Evolutionary conservation across 768 basidiomycete species (phyloP).

Genomic region (Rhodotorula graminis): DNA sequence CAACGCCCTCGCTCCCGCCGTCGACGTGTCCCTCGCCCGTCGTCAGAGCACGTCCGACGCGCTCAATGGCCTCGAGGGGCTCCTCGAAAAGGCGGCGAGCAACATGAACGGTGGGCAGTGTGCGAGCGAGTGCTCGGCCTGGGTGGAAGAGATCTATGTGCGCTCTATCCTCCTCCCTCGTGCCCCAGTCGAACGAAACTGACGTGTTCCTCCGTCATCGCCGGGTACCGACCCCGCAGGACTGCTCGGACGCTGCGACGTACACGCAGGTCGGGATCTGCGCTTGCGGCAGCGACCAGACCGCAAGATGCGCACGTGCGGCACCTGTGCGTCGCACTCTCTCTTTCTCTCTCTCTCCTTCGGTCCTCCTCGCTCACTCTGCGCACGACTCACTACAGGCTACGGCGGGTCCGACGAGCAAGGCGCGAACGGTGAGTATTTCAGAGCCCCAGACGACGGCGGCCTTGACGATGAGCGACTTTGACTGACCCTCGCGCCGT

Average conservation of each 20-base stretch:
- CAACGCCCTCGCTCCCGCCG: too few species aligned
- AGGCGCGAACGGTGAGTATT: neutral
- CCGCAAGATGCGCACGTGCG: neutral
- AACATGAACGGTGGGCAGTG: neutral
- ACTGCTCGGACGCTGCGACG: neutral
- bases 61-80: neutral
- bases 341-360: fast-evolving
- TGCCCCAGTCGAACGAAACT: too few species aligned
- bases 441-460: too few species aligned
- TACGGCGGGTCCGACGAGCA: neutral
- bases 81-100: neutral
- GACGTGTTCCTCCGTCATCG: too few species aligned
- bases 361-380: neutral
- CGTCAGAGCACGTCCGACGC: neutral
- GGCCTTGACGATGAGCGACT: too few species aligned
- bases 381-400: neutral
- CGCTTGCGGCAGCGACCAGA: neutral
- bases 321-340: neutral
- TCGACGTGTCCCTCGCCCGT: neutral
- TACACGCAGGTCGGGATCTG: neutral
- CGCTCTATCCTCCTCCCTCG: neutral
- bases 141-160: neutral
- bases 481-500: neutral
- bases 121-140: neutral
- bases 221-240: neutral